Conservation (phyloP, 352 stramenopile species). For the Phytophthora pluvialis region DNA sequence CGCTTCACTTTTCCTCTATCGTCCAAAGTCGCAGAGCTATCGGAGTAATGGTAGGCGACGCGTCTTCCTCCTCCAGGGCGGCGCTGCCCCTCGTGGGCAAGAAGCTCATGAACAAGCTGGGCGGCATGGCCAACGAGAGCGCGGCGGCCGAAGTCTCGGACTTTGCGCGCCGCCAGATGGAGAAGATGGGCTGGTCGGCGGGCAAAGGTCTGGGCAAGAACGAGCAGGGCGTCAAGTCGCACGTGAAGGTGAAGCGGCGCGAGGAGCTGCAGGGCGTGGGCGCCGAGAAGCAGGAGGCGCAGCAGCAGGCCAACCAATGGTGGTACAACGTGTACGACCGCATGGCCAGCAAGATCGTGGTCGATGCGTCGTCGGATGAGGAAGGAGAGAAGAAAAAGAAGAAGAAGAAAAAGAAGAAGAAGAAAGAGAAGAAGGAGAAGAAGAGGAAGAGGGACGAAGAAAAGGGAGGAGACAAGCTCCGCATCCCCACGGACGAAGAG, state of each 20-base stretch:
- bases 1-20: background rate
- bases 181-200: constrained; percentile 96
- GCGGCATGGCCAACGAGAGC: constrained; percentile 83
- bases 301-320: constrained; percentile 82
- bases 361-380: constrained; percentile 51
- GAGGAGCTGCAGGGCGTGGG: constrained; percentile 94
- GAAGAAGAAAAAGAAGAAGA: constrained; percentile 54
- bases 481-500: constrained; percentile 93
- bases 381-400: constrained; percentile 35
- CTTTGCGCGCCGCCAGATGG: constrained; percentile 90
- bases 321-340: constrained; percentile 92
- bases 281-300: constrained; percentile 69
- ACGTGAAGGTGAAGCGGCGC: constrained; percentile 95
- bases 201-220: constrained; percentile 97
- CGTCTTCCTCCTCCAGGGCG: background rate
- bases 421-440: constrained; percentile 50
- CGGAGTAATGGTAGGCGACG: constrained; percentile 14
- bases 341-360: constrained; percentile 87
- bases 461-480: constrained; percentile 52
- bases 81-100: constrained; percentile 80
- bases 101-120: constrained; percentile 81
- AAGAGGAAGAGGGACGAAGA: constrained; percentile 49
- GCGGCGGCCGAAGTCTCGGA: constrained; percentile 68
- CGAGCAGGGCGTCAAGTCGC: constrained; percentile 92
- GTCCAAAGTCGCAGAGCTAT: background rate